phyloP scores from a whole-genome alignment of 495 filamentous ascomycete genomes.

The Neurospora tetrasperma region DNA sequence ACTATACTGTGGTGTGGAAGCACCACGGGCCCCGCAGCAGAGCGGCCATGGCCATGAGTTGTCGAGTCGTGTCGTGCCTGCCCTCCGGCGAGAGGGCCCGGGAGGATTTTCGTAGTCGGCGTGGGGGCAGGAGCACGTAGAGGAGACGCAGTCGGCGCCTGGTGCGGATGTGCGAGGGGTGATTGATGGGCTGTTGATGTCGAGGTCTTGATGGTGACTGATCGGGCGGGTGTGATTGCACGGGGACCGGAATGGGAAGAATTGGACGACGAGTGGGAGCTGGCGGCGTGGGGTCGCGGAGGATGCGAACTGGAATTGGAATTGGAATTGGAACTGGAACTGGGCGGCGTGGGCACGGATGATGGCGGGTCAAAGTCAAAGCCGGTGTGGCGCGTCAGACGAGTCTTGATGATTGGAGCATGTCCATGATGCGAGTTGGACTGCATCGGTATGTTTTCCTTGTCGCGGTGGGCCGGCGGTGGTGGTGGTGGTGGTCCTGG shows the following conservation, averaged over 20 bases:
- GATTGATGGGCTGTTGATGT: not conserved
- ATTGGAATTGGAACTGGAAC: not conserved
- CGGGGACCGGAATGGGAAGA: not conserved
- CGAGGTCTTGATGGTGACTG: not conserved
- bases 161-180: not conserved
- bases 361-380: not conserved
- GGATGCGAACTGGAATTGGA: not conserved
- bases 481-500: not conserved
- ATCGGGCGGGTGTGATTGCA: not conserved
- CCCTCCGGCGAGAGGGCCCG: not conserved
- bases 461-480: slow-evolving; percentile 8
- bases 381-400: slow-evolving; percentile 14
- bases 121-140: not conserved
- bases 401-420: slow-evolving; percentile 6
- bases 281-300: not conserved
- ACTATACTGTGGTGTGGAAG: slow-evolving; percentile 16
- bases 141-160: not conserved
- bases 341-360: not conserved
- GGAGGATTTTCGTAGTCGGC: not conserved
- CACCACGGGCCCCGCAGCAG: slow-evolving; percentile 3
- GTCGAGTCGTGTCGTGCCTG: not conserved
- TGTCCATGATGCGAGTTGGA: not conserved
- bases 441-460: slow-evolving; percentile 23
- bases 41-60: not conserved
- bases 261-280: not conserved